phyloP scores from a whole-genome alignment of 1,284 basidiomycete genomes.

The Moesziomyces globuligerus region DNA sequence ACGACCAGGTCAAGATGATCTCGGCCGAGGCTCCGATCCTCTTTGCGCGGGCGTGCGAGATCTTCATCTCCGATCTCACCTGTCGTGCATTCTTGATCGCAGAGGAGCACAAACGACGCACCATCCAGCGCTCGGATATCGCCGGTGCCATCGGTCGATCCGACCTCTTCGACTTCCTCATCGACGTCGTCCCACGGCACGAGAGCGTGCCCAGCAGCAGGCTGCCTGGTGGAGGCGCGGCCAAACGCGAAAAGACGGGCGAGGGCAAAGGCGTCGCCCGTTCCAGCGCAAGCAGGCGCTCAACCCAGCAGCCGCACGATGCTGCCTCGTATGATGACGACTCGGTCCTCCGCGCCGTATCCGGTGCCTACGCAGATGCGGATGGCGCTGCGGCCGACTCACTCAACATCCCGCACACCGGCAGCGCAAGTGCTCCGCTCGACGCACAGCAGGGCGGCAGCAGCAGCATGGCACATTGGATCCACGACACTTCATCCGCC shows the following conservation, averaged over 20 bases:
- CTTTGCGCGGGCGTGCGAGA: constrained; percentile 66
- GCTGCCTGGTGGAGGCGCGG: constrained; percentile 41
- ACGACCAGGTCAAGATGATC: constrained; percentile 67
- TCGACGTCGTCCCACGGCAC: constrained; percentile 64
- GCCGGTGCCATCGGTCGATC: constrained; percentile 61
- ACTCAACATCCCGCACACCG: constrained; percentile 34
- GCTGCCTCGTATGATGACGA: constrained; percentile 8
- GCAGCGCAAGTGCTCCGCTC: constrained; percentile 3
- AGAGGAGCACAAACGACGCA: constrained; percentile 63
- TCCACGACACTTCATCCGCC: constrained; percentile 25
- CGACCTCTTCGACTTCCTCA: constrained; percentile 67
- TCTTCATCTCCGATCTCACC: constrained; percentile 67
- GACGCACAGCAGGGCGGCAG: constrained; percentile 9
- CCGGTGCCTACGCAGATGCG: constrained; percentile 17
- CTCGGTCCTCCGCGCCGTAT: constrained; percentile 10
- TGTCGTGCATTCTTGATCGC: constrained; percentile 65
- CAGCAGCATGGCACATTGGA: constrained; percentile 40
- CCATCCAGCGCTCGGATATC: constrained; percentile 64
- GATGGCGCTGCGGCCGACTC: constrained; percentile 15
- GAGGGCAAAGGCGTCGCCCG: constrained; percentile 32
- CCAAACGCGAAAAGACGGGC: constrained; percentile 46
- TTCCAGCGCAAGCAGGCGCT: constrained; percentile 18
- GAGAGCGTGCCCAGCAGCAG: constrained; percentile 53
- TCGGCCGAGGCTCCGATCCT: constrained; percentile 66
- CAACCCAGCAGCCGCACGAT: neutral